phyloP scores from a whole-genome alignment of 306 rosid genomes.

The Elaeagnus macrophylla region DNA sequence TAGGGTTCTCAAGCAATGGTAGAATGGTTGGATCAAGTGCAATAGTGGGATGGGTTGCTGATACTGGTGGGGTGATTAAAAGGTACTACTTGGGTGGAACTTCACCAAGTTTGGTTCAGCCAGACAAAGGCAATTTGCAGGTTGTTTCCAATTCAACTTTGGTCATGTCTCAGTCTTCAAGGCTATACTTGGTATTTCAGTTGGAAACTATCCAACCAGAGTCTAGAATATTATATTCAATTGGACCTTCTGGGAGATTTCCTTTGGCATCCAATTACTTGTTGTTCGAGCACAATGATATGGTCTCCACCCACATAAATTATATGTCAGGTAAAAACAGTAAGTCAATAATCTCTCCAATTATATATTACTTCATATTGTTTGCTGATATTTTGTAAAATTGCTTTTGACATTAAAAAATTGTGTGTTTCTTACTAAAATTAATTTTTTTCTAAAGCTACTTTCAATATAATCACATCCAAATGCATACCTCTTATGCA shows the following conservation, averaged over 20 bases:
- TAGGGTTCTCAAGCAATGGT: constrained; percentile 65
- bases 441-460: no score
- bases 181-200: constrained; percentile 46
- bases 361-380: no score
- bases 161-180: constrained; percentile 37
- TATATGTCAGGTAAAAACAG: constrained; percentile 43
- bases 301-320: constrained; percentile 34
- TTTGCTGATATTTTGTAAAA: no score
- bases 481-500: no score
- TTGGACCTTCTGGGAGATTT: constrained; percentile 36
- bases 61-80: constrained; percentile 27
- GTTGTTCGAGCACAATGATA: constrained; percentile 38
- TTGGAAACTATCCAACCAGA: constrained; percentile 32
- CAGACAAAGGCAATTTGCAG: constrained; percentile 42
- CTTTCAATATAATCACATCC: no score
- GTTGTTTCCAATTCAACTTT: constrained; percentile 35
- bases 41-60: constrained; percentile 60
- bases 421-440: no score
- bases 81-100: constrained; percentile 48
- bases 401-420: no score
- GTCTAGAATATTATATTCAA: constrained; percentile 33
- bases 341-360: neutral
- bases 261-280: constrained; percentile 44
- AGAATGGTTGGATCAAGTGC: constrained; percentile 73
- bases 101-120: constrained; percentile 35